Percentiles rank a stretch among this genome's conserved stretches.
phyloP scores from a whole-genome alignment of 345 rosid species.

The Iberis pinnata region DNA sequence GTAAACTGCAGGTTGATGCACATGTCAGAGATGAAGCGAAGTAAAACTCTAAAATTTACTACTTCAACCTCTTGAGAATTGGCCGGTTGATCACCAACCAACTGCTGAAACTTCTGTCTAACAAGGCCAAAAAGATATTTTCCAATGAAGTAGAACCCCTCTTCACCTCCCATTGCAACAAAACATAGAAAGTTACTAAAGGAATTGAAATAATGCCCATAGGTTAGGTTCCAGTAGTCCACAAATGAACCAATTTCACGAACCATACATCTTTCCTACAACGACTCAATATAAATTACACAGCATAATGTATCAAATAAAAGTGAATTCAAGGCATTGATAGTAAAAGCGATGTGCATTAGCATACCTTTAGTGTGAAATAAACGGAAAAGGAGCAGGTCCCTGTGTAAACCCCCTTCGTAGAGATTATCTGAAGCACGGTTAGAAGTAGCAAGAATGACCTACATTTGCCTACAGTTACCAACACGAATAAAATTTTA shows the following conservation, averaged over 20 bases:
- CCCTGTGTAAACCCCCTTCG: slow-evolving; percentile 92
- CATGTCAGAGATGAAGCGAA: neutral
- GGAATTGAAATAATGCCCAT: slow-evolving; percentile 36
- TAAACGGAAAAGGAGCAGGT: slow-evolving; percentile 89
- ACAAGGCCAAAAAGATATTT: slow-evolving; percentile 48
- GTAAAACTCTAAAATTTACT: slow-evolving; percentile 53
- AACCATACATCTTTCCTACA: slow-evolving; percentile 82
- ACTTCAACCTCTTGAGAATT: slow-evolving; percentile 72
- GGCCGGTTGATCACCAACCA: slow-evolving; percentile 49
- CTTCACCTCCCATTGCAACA: slow-evolving; percentile 18
- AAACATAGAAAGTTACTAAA: slow-evolving; percentile 2
- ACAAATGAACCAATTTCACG: slow-evolving; percentile 87
- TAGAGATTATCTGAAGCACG: slow-evolving; percentile 95
- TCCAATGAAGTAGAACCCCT: slow-evolving; percentile 90
- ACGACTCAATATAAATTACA: slow-evolving; percentile 12
- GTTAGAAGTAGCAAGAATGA: slow-evolving; percentile 89
- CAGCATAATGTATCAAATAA: slow-evolving; percentile 1
- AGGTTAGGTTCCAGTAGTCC: slow-evolving; percentile 82
- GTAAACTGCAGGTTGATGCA: slow-evolving; percentile 10
- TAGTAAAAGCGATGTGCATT: too few species aligned
- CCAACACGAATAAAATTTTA: slow-evolving; percentile 16
- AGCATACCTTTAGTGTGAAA: slow-evolving; percentile 61
- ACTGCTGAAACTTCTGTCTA: slow-evolving; percentile 55
- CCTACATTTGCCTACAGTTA: slow-evolving; percentile 44
- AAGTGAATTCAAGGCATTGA: neutral